A percentile compares a stretch with the other conserved stretches of the same genome.
Conservation (phyloP, 2,329 filamentous ascomycete species). For the Akanthomyces uredinophilus region DNA sequence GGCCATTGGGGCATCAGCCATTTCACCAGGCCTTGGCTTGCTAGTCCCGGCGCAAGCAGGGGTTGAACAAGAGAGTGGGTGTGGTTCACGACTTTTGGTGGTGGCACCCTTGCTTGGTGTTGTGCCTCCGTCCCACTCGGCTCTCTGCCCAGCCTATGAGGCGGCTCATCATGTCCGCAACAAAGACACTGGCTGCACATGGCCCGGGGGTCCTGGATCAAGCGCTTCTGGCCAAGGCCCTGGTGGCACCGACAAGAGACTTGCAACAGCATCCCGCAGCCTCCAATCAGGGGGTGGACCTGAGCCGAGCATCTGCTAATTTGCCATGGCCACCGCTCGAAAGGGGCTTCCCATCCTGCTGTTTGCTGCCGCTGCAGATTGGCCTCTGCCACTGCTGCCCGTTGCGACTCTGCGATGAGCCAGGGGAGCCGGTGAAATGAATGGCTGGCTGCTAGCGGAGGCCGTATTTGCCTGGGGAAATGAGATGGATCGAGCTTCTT, state of each 20-base stretch:
- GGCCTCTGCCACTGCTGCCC: background rate
- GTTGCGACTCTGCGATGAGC: background rate
- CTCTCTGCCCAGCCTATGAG: background rate
- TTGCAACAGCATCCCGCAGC: background rate
- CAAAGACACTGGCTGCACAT: conserved; percentile 6
- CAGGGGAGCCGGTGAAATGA: background rate
- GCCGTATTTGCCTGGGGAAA: conserved; percentile 12
- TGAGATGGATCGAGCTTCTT: conserved; percentile 11
- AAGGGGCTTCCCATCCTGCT: background rate
- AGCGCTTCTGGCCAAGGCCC: background rate
- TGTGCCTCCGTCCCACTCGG: conserved; percentile 5
- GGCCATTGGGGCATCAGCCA: background rate
- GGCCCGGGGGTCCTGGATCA: background rate
- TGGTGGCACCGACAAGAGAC: background rate
- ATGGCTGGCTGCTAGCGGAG: conserved; percentile 4
- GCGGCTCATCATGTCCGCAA: background rate
- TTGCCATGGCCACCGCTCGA: conserved; percentile 8
- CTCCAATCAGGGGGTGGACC: background rate
- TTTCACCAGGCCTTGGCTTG: background rate
- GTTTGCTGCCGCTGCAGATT: conserved; percentile 4
- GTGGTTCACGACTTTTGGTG: conserved; percentile 9
- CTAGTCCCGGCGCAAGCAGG: conserved; percentile 3
- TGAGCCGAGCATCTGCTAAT: conserved; percentile 3
- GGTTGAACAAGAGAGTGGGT: background rate
- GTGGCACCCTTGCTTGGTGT: conserved; percentile 8